Evolutionary conservation across 805 yeast species (phyloP).

Genomic region (Candida takata): DNA sequence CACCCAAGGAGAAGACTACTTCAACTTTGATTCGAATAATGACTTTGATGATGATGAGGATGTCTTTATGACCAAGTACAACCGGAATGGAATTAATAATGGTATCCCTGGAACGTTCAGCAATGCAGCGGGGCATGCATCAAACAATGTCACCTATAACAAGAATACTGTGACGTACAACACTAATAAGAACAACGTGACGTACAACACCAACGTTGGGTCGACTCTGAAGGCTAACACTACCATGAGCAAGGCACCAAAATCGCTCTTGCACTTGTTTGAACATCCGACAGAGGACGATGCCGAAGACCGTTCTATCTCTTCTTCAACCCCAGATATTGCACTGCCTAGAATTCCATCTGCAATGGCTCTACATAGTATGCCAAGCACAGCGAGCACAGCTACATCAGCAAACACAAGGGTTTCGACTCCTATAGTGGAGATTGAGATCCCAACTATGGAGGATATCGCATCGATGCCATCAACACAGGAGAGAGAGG

Average conservation of each 20-base stretch:
- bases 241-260: slow-evolving; percentile 48
- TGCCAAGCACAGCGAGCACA: slow-evolving; percentile 8
- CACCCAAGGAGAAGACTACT: slow-evolving; percentile 16
- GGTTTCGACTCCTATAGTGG: slow-evolving; percentile 50
- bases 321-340: slow-evolving; percentile 14
- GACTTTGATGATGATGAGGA: slow-evolving; percentile 26
- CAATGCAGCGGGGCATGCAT: slow-evolving; percentile 10
- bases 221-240: slow-evolving; percentile 22
- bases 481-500: slow-evolving; percentile 15
- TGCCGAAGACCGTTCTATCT: slow-evolving; percentile 11
- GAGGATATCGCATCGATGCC: slow-evolving; percentile 31
- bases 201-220: slow-evolving; percentile 19
- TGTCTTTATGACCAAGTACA: slow-evolving; percentile 23
- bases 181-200: slow-evolving; percentile 16
- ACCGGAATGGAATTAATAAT: slow-evolving; percentile 10
- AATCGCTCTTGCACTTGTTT: slow-evolving; percentile 63
- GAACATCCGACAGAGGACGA: slow-evolving; percentile 40
- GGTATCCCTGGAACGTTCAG: slow-evolving; percentile 17
- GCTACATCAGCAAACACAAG: slow-evolving; percentile 19
- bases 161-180: slow-evolving; percentile 27
- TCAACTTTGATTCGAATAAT: slow-evolving; percentile 12
- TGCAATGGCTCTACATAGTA: slow-evolving; percentile 13
- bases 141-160: slow-evolving; percentile 20
- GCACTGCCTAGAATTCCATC: slow-evolving; percentile 19
- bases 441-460: slow-evolving; percentile 66